phyloP scores from a whole-genome alignment of 148 eudicot genomes.

The Vaccinium myrtillus region DNA sequence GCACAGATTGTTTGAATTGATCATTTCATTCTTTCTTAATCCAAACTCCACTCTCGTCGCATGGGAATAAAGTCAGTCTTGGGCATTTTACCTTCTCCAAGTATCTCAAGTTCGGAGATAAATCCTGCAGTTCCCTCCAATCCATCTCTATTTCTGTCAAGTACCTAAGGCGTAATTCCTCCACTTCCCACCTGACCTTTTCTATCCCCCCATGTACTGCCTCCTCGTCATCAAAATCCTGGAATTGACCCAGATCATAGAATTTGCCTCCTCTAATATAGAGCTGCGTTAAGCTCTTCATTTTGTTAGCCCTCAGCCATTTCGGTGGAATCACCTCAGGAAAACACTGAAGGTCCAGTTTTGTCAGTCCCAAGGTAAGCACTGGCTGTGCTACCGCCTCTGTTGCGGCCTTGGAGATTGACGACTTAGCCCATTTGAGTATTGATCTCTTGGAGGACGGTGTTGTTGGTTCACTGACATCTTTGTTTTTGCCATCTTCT shows the following conservation, averaged over 20 bases:
- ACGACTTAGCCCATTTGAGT: background rate
- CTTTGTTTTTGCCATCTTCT: background rate
- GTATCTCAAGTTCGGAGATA: constrained; percentile 2
- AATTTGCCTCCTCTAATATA: constrained; percentile 51
- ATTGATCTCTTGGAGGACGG: background rate
- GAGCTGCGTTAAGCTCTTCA: constrained; percentile 28
- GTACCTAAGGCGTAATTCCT: constrained; percentile 24
- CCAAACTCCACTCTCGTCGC: constrained; percentile 37
- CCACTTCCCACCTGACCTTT: constrained; percentile 26
- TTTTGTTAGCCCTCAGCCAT: constrained; percentile 22
- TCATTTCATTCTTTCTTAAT: background rate
- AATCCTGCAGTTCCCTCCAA: constrained; percentile 11
- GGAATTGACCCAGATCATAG: constrained; percentile 21
- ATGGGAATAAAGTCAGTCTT: constrained; percentile 28
- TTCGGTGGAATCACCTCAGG: constrained; percentile 21
- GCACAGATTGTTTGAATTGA: background rate
- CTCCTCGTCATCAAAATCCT: background rate
- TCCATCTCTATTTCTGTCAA: background rate
- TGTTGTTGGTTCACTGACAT: background rate
- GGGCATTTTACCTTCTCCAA: constrained; percentile 37
- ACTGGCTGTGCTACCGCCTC: background rate
- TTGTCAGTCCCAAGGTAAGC: constrained; percentile 25
- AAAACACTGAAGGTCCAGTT: constrained; percentile 41
- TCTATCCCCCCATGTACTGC: background rate
- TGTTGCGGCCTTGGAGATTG: background rate